Base-by-base conservation (phyloP, 441 rosid species). In the Adansonia gregorii region DNA sequence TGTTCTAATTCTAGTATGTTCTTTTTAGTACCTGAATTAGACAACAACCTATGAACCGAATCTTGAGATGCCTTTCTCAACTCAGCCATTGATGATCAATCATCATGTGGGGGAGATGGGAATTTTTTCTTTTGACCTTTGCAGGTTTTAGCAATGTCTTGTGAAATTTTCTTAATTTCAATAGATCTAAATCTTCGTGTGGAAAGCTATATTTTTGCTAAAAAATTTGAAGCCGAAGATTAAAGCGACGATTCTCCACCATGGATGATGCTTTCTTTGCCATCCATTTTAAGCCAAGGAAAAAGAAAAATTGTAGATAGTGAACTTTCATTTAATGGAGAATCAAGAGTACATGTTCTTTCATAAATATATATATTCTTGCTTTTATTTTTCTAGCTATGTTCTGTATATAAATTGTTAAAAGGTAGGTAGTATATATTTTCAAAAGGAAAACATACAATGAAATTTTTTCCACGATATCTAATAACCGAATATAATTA, bases 281-380 rank as follows among this genome's bases (percentile, higher is more conserved):
- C 22, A 52, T n/a, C 8, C 74, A 71, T 51, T 71, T 52, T 15
- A 27, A 8, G 56, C 73, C 1, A 7, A 51, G 61, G 22, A 5
- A 6, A 51, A 51, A 2, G n/a, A 12, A 24, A 20, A 12, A 48
- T 0, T 8, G 14, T 3, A 24, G 46, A 51, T 15, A 0, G 8
- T 70, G 46, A 70, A 70, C 9, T 71, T 71, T 71, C 15, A n/a
- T n/a, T n/a, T 51, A 27, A 51, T 68, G 72, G 72, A 20, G 72
- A 46, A 46, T 68, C 19, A 24, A 52, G 2, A 24, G 45, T 14
- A 70, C 19, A 49, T 49, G 20, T 69, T 49, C 60, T 14, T 49
- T 27, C 45, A 27, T 49, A 67, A 10, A 67, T 43, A 64, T 9
- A 2, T 15, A 14, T n/a, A 52, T 64, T 24, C 46, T 64, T 35